Conservation (phyloP, 305 asterid genomes). For the Rubia balearica region DNA sequence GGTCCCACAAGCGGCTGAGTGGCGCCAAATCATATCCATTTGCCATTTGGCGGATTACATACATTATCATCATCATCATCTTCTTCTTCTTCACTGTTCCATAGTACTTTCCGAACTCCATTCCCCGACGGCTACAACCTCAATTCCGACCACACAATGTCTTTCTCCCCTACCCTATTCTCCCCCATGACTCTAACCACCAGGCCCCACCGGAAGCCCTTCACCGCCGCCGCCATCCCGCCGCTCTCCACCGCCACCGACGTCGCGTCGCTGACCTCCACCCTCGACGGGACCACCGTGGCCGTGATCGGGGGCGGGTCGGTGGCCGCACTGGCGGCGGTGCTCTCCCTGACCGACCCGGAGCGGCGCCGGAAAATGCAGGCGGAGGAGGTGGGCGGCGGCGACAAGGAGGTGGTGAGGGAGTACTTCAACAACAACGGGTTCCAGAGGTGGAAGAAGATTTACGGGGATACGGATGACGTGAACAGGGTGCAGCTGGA, state of each 20-base stretch:
- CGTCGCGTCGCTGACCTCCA: constrained; percentile 31
- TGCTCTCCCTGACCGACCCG: constrained; percentile 69
- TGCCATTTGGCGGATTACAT: constrained; percentile 12
- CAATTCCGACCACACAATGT: constrained; percentile 29
- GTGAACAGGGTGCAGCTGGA: constrained; percentile 80
- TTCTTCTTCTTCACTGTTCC: neutral
- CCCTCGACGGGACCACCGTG: constrained; percentile 56
- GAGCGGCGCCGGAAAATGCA: constrained; percentile 73
- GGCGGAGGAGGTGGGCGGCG: constrained; percentile 94
- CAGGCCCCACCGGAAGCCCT: constrained; percentile 26
- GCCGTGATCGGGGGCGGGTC: constrained; percentile 75
- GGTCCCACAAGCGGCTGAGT: constrained; percentile 15
- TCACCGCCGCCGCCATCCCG: constrained; percentile 52
- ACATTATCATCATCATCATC: constrained; percentile 2
- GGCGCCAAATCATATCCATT: constrained; percentile 15
- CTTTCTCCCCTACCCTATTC: constrained; percentile 42
- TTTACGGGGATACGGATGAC: constrained; percentile 82
- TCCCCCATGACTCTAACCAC: constrained; percentile 35
- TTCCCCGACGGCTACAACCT: neutral
- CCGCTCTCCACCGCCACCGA: constrained; percentile 56
- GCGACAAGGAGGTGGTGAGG: constrained; percentile 84
- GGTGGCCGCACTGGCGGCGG: constrained; percentile 77
- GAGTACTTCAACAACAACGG: constrained; percentile 92
- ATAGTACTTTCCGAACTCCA: neutral
- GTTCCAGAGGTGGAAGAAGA: constrained; percentile 87